Base-by-base conservation (phyloP, 352 stramenopile genomes). In the Phytophthora syringae region DNA sequence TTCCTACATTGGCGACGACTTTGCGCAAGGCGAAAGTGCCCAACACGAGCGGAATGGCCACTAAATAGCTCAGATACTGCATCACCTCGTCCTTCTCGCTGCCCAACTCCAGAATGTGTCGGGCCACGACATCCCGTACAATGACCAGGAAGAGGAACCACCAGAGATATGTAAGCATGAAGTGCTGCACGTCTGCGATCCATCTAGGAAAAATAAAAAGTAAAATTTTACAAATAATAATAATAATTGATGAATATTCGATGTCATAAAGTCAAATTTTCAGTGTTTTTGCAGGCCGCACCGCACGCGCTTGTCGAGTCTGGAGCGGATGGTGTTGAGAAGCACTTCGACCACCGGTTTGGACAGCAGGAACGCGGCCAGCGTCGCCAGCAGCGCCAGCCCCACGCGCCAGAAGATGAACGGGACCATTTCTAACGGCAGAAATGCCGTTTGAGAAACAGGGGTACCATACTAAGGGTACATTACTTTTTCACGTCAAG, bases 101-200 rank as follows among this genome's bases (percentile, higher is more conserved):
- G n/a, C 48, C 58, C 22, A 92, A 52, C 9, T 89, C 72, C 49
- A 93, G 57, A 42, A 93, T 74, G 52, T 84, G 84, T 10, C 63
- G 36, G 9, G 71, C 80, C 20, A 78, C 39, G 10, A 78, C 65
- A 64, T 78, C 56, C 13, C 65, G 70, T 44, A 91, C 81, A 25
- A 88, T 27, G 21, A 87, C 21, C 24, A 92, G 68, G 58, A 88
- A 86, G 27, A 73, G 64, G 52, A 89, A 76, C 82, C 86, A 93
- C 74, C 85, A 90, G 13, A 95, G 63, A 60, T 91, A 89, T 16
- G 75, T 72, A n/a, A 89, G 47, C 73, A 95, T 79, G 66, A 90
- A 85, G 50, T 82, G 84, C 45, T 94, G 79, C 37, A 95, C 80
- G 63, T 95, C 87, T 12, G 69, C 74, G 60, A 95, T 82, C 86